A percentile compares a stretch with the other conserved stretches of the same genome.
These are phyloP conservation scores for Tetrapyrgos nigripes DNA, from an alignment of 1,284 basidiomycete species.

Conservation along the genomic window DNA sequence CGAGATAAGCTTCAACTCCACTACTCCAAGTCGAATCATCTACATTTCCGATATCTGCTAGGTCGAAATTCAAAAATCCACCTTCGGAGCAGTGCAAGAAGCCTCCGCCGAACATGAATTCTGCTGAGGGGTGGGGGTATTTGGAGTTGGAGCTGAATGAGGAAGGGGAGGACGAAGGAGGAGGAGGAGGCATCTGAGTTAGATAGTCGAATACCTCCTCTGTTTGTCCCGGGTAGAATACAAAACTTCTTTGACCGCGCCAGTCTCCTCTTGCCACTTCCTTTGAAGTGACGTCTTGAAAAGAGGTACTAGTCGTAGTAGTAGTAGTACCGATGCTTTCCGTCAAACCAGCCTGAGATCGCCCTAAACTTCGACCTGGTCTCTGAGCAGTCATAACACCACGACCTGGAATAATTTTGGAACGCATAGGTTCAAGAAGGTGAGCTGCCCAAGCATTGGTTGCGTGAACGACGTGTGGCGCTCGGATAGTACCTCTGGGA, in stretches of 20 bases:
- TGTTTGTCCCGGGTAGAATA: constrained; percentile 57
- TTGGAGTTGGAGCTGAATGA: not conserved
- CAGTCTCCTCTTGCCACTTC: constrained; percentile 23
- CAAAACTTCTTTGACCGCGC: constrained; percentile 55
- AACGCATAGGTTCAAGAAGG: constrained; percentile 68
- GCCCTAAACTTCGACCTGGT: constrained; percentile 45
- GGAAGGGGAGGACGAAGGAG: constrained; percentile 7
- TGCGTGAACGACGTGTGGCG: constrained; percentile 75
- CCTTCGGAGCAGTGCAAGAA: constrained; percentile 38
- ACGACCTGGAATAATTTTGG: constrained; percentile 62
- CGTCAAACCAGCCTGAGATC: constrained; percentile 1
- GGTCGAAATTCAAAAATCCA: constrained; percentile 28
- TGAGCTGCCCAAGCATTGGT: constrained; percentile 81
- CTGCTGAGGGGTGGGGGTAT: constrained; percentile 39
- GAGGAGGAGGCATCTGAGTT: constrained; percentile 64
- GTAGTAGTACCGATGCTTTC: too few species aligned
- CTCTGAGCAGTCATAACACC: constrained; percentile 74
- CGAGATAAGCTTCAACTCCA: constrained; percentile 50
- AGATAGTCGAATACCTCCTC: constrained; percentile 68
- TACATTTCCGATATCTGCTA: constrained; percentile 46
- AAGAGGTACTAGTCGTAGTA: too few species aligned
- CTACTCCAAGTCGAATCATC: constrained; percentile 53
- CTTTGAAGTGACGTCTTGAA: too few species aligned
- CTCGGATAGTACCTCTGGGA: constrained; percentile 55
- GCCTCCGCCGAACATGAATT: constrained; percentile 72